Conservation (phyloP, 371 early-diverging fungal species). For the Gilbertella persicaria region DNA sequence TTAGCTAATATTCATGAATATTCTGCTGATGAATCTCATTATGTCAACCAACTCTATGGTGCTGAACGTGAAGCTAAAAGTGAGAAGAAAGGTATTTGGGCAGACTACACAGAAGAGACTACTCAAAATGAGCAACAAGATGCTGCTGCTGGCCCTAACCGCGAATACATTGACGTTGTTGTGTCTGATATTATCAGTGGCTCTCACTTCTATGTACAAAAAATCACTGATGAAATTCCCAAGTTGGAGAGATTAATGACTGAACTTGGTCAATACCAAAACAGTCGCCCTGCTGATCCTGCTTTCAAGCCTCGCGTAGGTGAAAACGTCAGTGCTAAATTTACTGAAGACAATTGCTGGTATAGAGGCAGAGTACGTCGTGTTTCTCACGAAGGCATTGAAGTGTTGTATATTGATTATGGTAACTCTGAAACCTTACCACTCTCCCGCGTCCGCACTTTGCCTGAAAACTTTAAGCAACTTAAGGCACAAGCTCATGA, state of each 20-base stretch:
- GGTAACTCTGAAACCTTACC: conserved; percentile 83
- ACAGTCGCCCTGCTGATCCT: conserved; percentile 41
- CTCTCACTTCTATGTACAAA: conserved; percentile 76
- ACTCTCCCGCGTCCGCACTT: conserved; percentile 58
- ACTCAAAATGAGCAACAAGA: conserved; percentile 35
- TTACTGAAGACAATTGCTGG: conserved; percentile 88
- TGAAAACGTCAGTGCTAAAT: conserved; percentile 81
- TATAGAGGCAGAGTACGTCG: conserved; percentile 86
- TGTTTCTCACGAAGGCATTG: conserved; percentile 63
- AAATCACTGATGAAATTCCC: conserved; percentile 69
- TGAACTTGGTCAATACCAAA: conserved; percentile 71
- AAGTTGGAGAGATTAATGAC: conserved; percentile 84
- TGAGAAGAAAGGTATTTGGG: conserved; percentile 61
- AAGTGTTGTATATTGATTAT: conserved; percentile 88
- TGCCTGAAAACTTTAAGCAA: conserved; percentile 64
- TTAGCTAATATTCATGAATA: conserved; percentile 82
- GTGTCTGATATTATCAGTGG: conserved; percentile 82
- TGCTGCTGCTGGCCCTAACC: conserved; percentile 50
- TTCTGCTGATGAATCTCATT: conserved; percentile 80
- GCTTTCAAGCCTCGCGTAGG: conserved; percentile 65
- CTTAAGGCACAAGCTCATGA: conserved; percentile 83
- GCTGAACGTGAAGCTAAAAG: conserved; percentile 82
- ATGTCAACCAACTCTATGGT: conserved; percentile 67
- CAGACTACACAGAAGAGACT: conserved; percentile 37
- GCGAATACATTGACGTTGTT: conserved; percentile 80